These are phyloP conservation scores for Herpetospermum pedunculosum DNA, from an alignment of 306 rosid species.

Conservation along the genomic window DNA sequence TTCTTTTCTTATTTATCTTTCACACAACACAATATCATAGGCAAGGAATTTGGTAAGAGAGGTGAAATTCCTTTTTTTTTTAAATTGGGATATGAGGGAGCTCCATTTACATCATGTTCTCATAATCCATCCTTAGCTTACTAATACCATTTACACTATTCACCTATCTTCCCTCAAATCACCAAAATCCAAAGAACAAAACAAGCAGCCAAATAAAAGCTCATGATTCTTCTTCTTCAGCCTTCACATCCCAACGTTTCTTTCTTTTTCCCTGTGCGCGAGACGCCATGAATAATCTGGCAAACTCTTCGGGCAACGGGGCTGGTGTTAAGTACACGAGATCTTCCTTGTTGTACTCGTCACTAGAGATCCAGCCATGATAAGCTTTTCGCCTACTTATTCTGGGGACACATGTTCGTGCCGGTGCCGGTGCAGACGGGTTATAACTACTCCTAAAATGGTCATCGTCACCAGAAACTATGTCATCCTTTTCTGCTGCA, in stretches of 20 bases:
- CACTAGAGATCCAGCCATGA: slow-evolving; percentile 36
- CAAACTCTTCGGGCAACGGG: slow-evolving; percentile 15
- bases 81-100: neutral
- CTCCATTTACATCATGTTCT: neutral
- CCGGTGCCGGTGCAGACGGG: neutral
- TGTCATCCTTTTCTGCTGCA: neutral
- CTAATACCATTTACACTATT: neutral
- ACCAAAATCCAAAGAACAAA: neutral
- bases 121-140: neutral
- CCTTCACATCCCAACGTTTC: slow-evolving; percentile 47
- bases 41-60: neutral
- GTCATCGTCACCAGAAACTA: neutral
- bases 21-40: neutral
- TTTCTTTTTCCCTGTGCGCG: slow-evolving; percentile 19
- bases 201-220: neutral
- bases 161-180: neutral
- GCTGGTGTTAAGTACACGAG: slow-evolving; percentile 16
- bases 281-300: slow-evolving; percentile 11
- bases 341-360: slow-evolving; percentile 11
- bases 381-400: slow-evolving; percentile 20
- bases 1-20: no score
- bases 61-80: no score
- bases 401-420: neutral
- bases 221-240: slow-evolving; percentile 17
- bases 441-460: neutral